Conservation (phyloP, 352 stramenopile species). For the Phytophthora pisi region DNA sequence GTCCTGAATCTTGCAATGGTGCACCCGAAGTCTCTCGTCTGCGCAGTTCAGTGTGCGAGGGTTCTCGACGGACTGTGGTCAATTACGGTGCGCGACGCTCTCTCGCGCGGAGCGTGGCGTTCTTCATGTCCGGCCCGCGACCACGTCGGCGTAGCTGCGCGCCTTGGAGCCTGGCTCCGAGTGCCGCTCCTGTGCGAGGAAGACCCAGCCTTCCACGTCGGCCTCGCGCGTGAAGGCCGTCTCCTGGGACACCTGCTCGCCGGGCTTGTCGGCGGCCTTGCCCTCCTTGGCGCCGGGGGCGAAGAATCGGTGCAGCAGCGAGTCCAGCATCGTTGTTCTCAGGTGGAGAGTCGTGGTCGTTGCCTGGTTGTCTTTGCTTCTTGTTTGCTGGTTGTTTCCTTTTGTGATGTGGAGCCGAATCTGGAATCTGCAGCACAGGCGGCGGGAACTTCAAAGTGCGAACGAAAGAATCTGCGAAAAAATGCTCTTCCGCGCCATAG, state of each 20-base stretch:
- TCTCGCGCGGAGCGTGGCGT: neutral
- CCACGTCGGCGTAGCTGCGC: slow-evolving; percentile 55
- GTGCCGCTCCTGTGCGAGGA: slow-evolving; percentile 42
- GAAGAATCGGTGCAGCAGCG: slow-evolving; percentile 46
- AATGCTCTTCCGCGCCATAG: slow-evolving; percentile 10
- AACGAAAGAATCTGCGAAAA: slow-evolving; percentile 29
- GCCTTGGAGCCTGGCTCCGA: slow-evolving; percentile 24
- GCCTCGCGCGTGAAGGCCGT: slow-evolving; percentile 42
- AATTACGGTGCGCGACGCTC: neutral
- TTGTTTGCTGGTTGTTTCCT: slow-evolving; percentile 11
- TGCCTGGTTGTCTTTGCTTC: slow-evolving; percentile 6
- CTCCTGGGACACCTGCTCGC: slow-evolving; percentile 33
- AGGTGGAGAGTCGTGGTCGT: neutral
- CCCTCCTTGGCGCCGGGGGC: slow-evolving; percentile 14
- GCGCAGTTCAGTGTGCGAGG: neutral
- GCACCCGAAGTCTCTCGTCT: slow-evolving; percentile 1
- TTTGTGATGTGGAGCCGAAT: slow-evolving; percentile 15
- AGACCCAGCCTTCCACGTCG: slow-evolving; percentile 57
- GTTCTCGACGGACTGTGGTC: slow-evolving; percentile 1
- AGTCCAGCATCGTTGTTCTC: slow-evolving; percentile 38
- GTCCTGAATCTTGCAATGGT: neutral
- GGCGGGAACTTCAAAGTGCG: slow-evolving; percentile 26
- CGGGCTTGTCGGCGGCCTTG: slow-evolving; percentile 8
- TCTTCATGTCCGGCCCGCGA: slow-evolving; percentile 33
- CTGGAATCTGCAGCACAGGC: slow-evolving; percentile 17